These are phyloP conservation scores for Smallanthus sonchifolius DNA, from an alignment of 129 eudicot genomes.

Conservation along the genomic window DNA sequence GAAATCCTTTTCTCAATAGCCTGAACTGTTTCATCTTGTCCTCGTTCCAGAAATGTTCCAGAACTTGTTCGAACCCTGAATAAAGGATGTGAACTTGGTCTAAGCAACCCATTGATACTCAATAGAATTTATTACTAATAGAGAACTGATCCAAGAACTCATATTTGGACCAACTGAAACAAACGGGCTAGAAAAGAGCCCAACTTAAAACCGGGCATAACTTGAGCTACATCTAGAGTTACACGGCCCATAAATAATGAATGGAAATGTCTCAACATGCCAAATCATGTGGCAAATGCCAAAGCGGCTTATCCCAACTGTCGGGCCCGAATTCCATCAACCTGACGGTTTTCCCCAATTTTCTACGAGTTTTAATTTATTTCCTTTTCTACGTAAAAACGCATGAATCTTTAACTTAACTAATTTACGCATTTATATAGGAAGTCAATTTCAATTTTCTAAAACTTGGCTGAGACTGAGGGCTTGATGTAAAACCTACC, in stretches of 20 bases:
- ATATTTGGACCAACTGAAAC: not conserved
- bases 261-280: not conserved
- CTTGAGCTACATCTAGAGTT: not conserved
- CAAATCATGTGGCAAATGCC: not conserved
- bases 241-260: not conserved
- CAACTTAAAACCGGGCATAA: not conserved
- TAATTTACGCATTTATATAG: not conserved
- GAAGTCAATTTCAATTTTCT: not conserved
- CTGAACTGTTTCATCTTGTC: slow-evolving; percentile 70
- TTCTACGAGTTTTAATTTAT: too few species aligned
- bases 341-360: too few species aligned
- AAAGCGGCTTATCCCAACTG: not conserved
- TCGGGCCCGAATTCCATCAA: not conserved
- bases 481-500: not conserved
- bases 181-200: not conserved
- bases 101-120: not conserved
- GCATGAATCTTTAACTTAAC: not conserved
- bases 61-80: slow-evolving; percentile 91
- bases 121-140: not conserved
- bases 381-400: not conserved
- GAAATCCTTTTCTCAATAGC: slow-evolving; percentile 87
- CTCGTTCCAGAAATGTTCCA: slow-evolving; percentile 78
- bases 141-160: not conserved
- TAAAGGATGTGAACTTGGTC: slow-evolving; percentile 1
- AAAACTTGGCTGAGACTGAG: too few species aligned